A percentile compares a stretch with the other conserved stretches of the same genome.
These are phyloP conservation scores for Chaetoscypha palmicola DNA, from an alignment of 2,329 filamentous ascomycete genomes.

Conservation along the genomic window DNA sequence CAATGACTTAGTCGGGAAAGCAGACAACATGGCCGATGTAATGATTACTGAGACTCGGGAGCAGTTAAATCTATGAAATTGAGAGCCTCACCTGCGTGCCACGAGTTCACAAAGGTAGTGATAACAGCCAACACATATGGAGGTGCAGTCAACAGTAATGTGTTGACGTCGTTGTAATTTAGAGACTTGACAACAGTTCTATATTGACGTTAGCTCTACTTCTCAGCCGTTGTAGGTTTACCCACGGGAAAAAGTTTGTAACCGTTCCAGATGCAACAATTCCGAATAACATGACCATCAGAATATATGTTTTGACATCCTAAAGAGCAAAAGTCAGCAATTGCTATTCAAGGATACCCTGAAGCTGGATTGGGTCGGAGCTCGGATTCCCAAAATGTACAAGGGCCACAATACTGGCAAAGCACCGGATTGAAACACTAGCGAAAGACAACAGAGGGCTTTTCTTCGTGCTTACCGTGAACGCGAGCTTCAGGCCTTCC, in stretches of 20 bases:
- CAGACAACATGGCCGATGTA: too few species aligned
- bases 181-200: slow-evolving; percentile 60
- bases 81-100: slow-evolving; percentile 45
- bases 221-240: slow-evolving; percentile 35
- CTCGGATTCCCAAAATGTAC: too few species aligned
- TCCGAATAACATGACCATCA: slow-evolving; percentile 40
- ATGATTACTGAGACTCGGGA: too few species aligned
- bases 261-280: slow-evolving; percentile 52
- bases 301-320: slow-evolving; percentile 44
- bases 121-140: slow-evolving; percentile 58
- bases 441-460: too few species aligned
- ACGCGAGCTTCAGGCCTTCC: slow-evolving; percentile 44
- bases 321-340: too few species aligned
- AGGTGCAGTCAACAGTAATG: slow-evolving; percentile 57
- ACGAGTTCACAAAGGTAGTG: slow-evolving; percentile 57
- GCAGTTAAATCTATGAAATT: too few species aligned
- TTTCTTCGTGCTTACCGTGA: too few species aligned
- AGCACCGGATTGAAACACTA: too few species aligned
- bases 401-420: too few species aligned
- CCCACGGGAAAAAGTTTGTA: slow-evolving; percentile 58
- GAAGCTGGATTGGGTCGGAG: too few species aligned
- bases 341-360: too few species aligned
- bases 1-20: too few species aligned
- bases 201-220: slow-evolving; percentile 30
- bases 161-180: slow-evolving; percentile 51